These are phyloP conservation scores for Iris macrosiphon DNA, from an alignment of 106 monocot genomes.

Conservation along the genomic window DNA sequence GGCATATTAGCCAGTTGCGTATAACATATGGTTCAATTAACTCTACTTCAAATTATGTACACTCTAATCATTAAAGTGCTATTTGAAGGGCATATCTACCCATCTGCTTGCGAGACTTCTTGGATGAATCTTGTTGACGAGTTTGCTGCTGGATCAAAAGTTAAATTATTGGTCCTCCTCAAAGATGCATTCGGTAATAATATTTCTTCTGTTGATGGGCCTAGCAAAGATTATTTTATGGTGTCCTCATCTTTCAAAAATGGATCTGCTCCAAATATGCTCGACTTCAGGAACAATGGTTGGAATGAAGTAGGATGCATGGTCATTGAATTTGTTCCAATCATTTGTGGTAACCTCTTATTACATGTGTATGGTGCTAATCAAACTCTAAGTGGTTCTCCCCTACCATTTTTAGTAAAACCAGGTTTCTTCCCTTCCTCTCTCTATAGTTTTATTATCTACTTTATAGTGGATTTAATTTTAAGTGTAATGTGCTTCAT, in stretches of 20 bases:
- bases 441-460: neutral
- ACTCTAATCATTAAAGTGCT: constrained; percentile 3
- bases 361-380: constrained; percentile 52
- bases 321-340: constrained; percentile 51
- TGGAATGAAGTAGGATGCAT: constrained; percentile 54
- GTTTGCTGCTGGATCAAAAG: constrained; percentile 58
- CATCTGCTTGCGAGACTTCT: constrained; percentile 54
- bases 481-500: no score
- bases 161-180: constrained; percentile 36
- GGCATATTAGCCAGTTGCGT: no score
- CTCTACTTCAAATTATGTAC: no score
- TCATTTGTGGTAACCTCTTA: constrained; percentile 40
- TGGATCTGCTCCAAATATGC: constrained; percentile 29
- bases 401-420: constrained; percentile 49
- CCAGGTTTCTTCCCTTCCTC: constrained; percentile 46
- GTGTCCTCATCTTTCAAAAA: constrained; percentile 41
- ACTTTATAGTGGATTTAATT: no score
- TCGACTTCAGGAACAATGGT: constrained; percentile 28
- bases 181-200: constrained; percentile 89
- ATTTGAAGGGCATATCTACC: constrained; percentile 53
- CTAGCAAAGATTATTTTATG: constrained; percentile 28
- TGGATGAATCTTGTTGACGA: constrained; percentile 39
- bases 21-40: no score
- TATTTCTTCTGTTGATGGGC: constrained; percentile 23
- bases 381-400: constrained; percentile 46